Conservation (phyloP, 1,139 yeast genomes). For the Pneumocystis canis region DNA sequence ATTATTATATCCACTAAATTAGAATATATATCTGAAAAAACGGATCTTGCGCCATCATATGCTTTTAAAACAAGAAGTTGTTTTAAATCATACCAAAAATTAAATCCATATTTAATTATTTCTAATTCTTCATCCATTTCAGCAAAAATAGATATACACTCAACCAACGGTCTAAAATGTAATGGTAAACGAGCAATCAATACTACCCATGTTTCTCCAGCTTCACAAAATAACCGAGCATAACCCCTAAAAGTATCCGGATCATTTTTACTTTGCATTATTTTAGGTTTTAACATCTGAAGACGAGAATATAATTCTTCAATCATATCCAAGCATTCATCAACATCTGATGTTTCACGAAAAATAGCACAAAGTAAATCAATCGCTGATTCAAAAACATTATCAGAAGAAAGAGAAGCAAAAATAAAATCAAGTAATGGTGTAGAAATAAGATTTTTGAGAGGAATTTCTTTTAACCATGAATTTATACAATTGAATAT, state of each 20-base stretch:
- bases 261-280: constrained; percentile 41
- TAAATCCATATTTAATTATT: constrained; percentile 76
- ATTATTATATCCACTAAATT: constrained; percentile 55
- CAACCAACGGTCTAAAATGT: constrained; percentile 62
- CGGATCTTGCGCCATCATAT: constrained; percentile 44
- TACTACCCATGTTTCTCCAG: constrained; percentile 93
- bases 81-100: constrained; percentile 78
- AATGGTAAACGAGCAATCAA: constrained; percentile 61
- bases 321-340: constrained; percentile 37
- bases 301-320: constrained; percentile 56
- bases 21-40: constrained; percentile 46
- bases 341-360: constrained; percentile 64
- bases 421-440: constrained; percentile 55
- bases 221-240: constrained; percentile 71
- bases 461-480: constrained; percentile 78
- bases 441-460: constrained; percentile 48
- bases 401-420: constrained; percentile 46
- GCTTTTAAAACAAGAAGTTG: constrained; percentile 53
- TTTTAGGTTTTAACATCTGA: constrained; percentile 41
- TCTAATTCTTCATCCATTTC: constrained; percentile 71
- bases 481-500: constrained; percentile 67
- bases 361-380: constrained; percentile 73
- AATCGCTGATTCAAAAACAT: constrained; percentile 62
- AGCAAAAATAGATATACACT: constrained; percentile 35
- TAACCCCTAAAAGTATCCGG: constrained; percentile 57